Percentiles rank a stretch among this genome's conserved stretches.
Evolutionary conservation across 176 grass and related monocot species (phyloP).

Genomic region (Cenchrus purpureus): DNA sequence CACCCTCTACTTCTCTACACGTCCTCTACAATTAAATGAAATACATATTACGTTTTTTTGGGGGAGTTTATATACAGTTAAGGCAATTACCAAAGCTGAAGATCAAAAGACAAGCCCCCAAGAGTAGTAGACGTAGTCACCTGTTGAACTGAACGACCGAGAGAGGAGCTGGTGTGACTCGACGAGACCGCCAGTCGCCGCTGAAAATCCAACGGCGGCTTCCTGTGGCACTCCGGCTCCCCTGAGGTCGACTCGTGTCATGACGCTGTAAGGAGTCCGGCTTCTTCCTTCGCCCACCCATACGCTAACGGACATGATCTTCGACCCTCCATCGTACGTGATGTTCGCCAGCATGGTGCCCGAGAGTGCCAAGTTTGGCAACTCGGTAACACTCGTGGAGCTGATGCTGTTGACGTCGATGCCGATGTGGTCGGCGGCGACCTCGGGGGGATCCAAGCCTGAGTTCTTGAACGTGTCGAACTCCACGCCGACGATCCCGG

Average conservation of each 20-base stretch:
- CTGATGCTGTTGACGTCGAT: no score
- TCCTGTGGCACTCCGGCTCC: no score
- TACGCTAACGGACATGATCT: not conserved
- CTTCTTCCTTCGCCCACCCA: not conserved
- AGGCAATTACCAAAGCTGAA: no score
- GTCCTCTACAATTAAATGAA: no score
- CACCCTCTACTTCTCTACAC: no score
- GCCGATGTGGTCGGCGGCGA: no score
- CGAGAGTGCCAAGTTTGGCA: not conserved
- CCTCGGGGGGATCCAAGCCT: not conserved
- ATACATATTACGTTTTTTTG: no score
- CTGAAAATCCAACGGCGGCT: not conserved
- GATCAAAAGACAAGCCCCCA: no score
- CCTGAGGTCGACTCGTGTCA: not conserved
- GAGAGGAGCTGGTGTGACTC: conserved; percentile 26
- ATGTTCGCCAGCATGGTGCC: conserved; percentile 6
- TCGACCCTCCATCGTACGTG: not conserved
- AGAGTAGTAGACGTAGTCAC: no score
- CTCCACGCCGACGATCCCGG: not conserved
- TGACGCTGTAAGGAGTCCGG: not conserved
- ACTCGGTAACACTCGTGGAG: no score
- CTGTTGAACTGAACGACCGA: conserved; percentile 23
- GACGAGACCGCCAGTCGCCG: not conserved
- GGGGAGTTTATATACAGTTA: no score
- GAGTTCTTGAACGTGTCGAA: conserved; percentile 5